phyloP scores from a whole-genome alignment of 768 basidiomycete genomes.

The Filobasidium wieringae region DNA sequence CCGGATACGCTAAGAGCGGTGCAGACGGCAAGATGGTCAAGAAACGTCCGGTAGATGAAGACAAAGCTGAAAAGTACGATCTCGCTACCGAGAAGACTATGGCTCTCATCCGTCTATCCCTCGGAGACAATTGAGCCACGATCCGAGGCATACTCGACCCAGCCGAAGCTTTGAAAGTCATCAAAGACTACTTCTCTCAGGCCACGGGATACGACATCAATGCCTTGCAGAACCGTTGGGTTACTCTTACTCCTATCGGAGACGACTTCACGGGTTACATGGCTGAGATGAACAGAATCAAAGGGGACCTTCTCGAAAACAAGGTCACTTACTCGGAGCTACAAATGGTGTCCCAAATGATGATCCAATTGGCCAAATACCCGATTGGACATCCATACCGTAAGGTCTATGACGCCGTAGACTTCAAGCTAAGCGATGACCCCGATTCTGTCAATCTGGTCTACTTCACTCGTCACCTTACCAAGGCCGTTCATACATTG shows the following conservation, averaged over 20 bases:
- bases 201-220: not conserved
- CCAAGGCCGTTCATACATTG: not conserved
- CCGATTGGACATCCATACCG: not conserved
- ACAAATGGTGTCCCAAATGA: not conserved
- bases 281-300: not conserved
- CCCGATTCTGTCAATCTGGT: not conserved
- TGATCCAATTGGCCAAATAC: not conserved
- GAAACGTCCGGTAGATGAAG: too few relatives aligned
- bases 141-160: not conserved
- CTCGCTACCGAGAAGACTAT: too few relatives aligned
- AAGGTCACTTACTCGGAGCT: not conserved
- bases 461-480: not conserved
- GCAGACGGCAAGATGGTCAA: too few relatives aligned
- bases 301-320: not conserved
- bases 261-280: not conserved
- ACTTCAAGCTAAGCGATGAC: not conserved
- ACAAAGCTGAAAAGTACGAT: too few relatives aligned
- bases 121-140: not conserved
- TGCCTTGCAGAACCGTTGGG: not conserved
- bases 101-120: too few relatives aligned
- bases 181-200: not conserved
- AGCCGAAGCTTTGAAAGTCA: not conserved
- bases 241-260: not conserved
- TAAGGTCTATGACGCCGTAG: not conserved
- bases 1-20: too few relatives aligned